Evolutionary conservation across 208 protist genomes (phyloP), one percentile per base, ranked within the genome.

Genomic region (Porcisia deanei): DNA sequence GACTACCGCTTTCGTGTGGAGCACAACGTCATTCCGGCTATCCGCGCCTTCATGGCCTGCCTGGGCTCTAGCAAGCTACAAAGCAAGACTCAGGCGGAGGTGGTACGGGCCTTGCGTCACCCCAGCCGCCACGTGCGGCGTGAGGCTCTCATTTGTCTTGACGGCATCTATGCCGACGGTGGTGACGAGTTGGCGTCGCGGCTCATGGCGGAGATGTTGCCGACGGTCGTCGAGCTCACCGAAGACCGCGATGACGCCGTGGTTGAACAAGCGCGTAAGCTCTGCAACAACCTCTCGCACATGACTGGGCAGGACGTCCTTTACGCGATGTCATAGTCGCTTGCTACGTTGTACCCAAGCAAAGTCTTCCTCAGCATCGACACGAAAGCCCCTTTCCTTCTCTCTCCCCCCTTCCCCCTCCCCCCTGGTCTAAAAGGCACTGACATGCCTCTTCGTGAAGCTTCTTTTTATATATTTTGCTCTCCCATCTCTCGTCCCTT

Each of bases 301-400:
- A 96, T 97, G 78, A 96, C 91, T 1, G 93, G 93, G 41, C 91
- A 94, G 78, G 93, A 97, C 79, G 93, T 97, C 67, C 89, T 97
- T 22, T 89, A 97, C 72, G 93, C 93, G 22, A 95, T 97, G 91
- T 90, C 83, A 72, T 87, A 75, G 73, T 34, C 53, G 37, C 70
- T 53, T 67, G 22, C 25, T 16, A 43, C 20, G 22, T 30, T 14
- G 37, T n/a, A 10, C 9, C 41, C 18, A 47, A 30, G 20, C 41
- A 8, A 67, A 22, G 20, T 67, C 20, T 43, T 52, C 63, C 43
- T 67, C 39, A 18, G 25, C 63, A 37, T 34, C 63, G 47, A 16
- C 9, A 20, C 22, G 63, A 14, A 25, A 43, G 20, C 43, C 25
- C 34, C 47, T 16, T 57, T 18, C 65, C 65, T 53, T 6, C 64